Evolutionary conservation across 1,284 basidiomycete species (phyloP).

Genomic region (Schizophyllum commune): DNA sequence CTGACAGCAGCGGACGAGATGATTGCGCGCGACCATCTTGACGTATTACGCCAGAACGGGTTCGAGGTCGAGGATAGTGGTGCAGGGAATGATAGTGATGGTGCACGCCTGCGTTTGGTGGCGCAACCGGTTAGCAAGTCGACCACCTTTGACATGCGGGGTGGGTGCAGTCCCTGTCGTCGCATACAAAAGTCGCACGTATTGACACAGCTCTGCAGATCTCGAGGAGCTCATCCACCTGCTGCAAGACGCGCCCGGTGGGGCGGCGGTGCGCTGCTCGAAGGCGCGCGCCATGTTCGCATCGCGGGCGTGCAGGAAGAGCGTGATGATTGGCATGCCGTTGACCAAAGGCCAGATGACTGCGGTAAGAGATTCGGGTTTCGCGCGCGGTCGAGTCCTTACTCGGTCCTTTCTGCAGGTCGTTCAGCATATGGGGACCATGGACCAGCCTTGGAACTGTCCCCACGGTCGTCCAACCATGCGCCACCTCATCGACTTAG

Average conservation of each 20-base stretch:
- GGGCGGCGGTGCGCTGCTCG: slow-evolving; percentile 81
- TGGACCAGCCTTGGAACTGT: slow-evolving; percentile 98
- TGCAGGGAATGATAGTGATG: slow-evolving; percentile 38
- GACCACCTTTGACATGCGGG: slow-evolving; percentile 69
- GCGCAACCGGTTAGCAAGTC: slow-evolving; percentile 90
- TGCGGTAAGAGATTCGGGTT: slow-evolving; percentile 39
- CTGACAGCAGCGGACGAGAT: slow-evolving; percentile 89
- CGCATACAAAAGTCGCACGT: too few species aligned
- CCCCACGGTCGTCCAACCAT: slow-evolving; percentile 96
- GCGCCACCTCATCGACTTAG: slow-evolving; percentile 55
- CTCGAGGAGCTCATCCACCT: slow-evolving; percentile 91
- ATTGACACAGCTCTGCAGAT: slow-evolving; percentile 41
- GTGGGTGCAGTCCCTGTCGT: slow-evolving; percentile 20
- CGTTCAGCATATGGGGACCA: slow-evolving; percentile 87
- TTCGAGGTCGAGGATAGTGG: slow-evolving; percentile 75
- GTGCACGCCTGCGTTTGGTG: slow-evolving; percentile 56
- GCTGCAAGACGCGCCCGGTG: slow-evolving; percentile 68
- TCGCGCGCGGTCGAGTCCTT: neutral
- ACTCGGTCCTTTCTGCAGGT: slow-evolving; percentile 42
- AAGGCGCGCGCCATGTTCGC: slow-evolving; percentile 98
- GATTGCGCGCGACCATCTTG: slow-evolving; percentile 80
- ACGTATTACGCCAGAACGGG: slow-evolving; percentile 78
- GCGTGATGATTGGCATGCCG: slow-evolving; percentile 92
- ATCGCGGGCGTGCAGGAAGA: slow-evolving; percentile 90
- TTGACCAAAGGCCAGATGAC: slow-evolving; percentile 77